Evolutionary conservation across 1,284 basidiomycete genomes (phyloP).

Genomic region (Trichosporon coremiiforme): DNA sequence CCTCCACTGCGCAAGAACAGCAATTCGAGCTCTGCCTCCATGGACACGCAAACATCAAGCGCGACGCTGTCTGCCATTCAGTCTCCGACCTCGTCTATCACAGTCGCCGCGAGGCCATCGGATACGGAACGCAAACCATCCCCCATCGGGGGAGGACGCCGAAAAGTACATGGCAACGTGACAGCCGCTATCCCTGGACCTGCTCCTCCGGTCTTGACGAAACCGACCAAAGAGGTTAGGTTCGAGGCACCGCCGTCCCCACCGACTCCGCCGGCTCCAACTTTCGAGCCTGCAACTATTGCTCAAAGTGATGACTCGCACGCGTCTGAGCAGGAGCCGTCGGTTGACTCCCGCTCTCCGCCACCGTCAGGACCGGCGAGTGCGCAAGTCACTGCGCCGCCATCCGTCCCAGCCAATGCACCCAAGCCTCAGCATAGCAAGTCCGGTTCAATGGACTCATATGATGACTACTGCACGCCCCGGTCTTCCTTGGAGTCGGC

Average conservation of each 20-base stretch:
- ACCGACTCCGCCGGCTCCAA: background rate
- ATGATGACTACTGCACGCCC: conserved; percentile 27
- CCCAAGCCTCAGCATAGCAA: background rate
- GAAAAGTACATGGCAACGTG: background rate
- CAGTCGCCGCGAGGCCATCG: background rate
- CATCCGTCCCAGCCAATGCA: background rate
- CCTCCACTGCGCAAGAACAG: background rate
- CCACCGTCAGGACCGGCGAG: background rate
- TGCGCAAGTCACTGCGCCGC: background rate
- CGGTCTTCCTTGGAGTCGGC: conserved; percentile 24
- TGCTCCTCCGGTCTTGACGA: background rate
- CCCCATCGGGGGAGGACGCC: background rate
- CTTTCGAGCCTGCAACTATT: background rate
- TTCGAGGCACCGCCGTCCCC: conserved; percentile 13
- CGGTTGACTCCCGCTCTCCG: background rate
- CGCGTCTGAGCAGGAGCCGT: background rate
- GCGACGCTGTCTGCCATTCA: background rate
- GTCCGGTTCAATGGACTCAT: background rate
- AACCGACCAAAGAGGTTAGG: background rate
- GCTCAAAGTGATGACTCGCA: background rate
- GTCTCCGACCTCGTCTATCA: background rate
- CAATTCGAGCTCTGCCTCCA: background rate
- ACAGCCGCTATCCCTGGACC: background rate
- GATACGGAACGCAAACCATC: background rate
- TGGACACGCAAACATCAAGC: background rate